Evolutionary conservation across 2,329 filamentous ascomycete species (phyloP).

Genomic region (Alternaria conjuncta): DNA sequence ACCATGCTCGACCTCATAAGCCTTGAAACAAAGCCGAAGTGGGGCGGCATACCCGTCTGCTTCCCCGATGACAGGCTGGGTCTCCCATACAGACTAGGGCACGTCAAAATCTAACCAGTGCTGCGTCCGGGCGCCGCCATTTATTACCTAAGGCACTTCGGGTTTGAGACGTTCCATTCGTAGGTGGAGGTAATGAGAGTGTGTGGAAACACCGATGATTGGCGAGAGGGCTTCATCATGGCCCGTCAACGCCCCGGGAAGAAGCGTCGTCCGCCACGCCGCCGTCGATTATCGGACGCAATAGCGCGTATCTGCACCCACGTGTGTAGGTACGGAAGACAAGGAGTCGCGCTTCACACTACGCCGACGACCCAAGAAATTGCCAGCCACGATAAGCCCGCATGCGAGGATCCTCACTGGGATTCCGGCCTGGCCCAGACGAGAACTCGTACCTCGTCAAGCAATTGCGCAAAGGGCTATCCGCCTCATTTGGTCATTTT

Average conservation of each 20-base stretch:
- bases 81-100: conserved; percentile 23
- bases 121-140: conserved; percentile 18
- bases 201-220: conserved; percentile 15
- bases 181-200: conserved; percentile 15
- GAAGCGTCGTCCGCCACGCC: conserved; percentile 27
- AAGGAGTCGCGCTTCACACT: conserved; percentile 13
- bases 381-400: conserved; percentile 25
- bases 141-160: conserved; percentile 26
- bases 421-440: conserved; percentile 25
- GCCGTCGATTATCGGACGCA: conserved; percentile 17
- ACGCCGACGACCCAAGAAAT: conserved; percentile 10
- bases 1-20: conserved; percentile 3
- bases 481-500: not conserved
- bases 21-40: conserved; percentile 5
- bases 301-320: conserved; percentile 21
- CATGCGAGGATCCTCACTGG: conserved; percentile 30
- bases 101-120: conserved; percentile 10
- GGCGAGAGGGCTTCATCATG: conserved; percentile 12
- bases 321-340: conserved; percentile 17
- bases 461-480: not conserved
- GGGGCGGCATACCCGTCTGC: conserved; percentile 10
- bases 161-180: conserved; percentile 24
- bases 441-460: conserved; percentile 8
- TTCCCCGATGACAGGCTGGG: conserved; percentile 28
- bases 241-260: conserved; percentile 23